These are phyloP conservation scores for Epichloe glyceriae DNA, from an alignment of 2,329 filamentous ascomycete species.

Conservation along the genomic window DNA sequence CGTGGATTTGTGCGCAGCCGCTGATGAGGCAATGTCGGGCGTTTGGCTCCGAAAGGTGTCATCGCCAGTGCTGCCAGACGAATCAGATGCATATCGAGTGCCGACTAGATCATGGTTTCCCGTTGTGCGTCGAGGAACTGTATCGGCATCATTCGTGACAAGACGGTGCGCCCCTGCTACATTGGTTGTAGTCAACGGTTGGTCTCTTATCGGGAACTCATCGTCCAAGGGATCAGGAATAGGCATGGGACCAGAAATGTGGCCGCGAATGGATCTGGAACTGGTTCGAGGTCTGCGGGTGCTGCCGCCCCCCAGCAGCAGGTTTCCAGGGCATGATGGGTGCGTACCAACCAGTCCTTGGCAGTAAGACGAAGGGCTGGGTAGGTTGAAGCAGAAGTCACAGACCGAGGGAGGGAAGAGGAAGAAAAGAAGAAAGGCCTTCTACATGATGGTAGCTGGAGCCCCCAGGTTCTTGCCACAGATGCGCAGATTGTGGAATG, in stretches of 20 bases:
- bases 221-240: constrained; percentile 35
- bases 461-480: neutral
- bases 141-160: neutral
- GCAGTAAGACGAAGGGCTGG: neutral
- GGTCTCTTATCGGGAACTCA: constrained; percentile 39
- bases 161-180: constrained; percentile 6
- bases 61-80: neutral
- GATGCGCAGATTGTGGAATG: neutral
- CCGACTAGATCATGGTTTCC: neutral
- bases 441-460: neutral
- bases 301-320: constrained; percentile 21
- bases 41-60: neutral
- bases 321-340: constrained; percentile 31
- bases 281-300: constrained; percentile 13
- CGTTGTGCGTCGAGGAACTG: neutral
- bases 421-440: neutral
- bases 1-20: neutral
- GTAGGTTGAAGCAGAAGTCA: too few relatives aligned
- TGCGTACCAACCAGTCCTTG: neutral
- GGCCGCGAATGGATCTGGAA: constrained; percentile 41
- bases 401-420: neutral
- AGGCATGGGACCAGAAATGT: constrained; percentile 49
- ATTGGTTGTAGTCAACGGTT: constrained; percentile 21
- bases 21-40: neutral
- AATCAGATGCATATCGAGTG: neutral